Base-by-base conservation (phyloP, 805 yeast genomes). In the Saturnispora gosingensis region DNA sequence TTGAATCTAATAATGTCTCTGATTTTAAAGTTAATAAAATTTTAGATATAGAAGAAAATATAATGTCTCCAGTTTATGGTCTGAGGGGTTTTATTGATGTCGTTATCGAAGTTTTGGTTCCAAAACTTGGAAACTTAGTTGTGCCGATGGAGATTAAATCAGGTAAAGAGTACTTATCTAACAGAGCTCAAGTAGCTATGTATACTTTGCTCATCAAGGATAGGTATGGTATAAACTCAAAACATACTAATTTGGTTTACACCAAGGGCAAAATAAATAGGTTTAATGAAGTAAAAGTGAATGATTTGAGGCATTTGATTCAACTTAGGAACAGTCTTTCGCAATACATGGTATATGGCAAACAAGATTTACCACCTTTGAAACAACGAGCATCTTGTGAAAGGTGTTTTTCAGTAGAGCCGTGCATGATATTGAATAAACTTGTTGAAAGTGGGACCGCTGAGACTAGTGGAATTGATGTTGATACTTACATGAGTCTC, bases 91-190 rank as follows among this genome's bases (percentile, higher is more conserved):
- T 83, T 58, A 80, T 90, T 16, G 99, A 93, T 69, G 96, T 84
- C 3, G 88, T 96, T 0, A 74, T 88, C 2, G 85, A 84, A 57
- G 84, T 85, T 0, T 36, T 57, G 7, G 65, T 69, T 25, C 62
- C 75, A 8, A 69, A 69, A 43, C 72, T 71, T 20, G 42, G 22
- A 5, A 76, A 77, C n/a, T 73, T 62, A 50, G 74, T 88, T 11
- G 75, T 81, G 1, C 98, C 97, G 0, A 71, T 93, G 69, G 99
- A 93, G 63, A 80, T 93, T 53, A 93, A 93, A 63, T 88, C 98
- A 0, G 97, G 98, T 0, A 67, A 73, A 32, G 80, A 78, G 45
- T 72, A 80, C 38, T 64, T 83, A 5, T 67, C 83, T 3, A 97
- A 93, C 64, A 81, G 85, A 48, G 96, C 95, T 0, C 99, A 93